These are phyloP conservation scores for Suhomyces panamericanus DNA, from an alignment of 1,139 yeast genomes.

Conservation along the genomic window DNA sequence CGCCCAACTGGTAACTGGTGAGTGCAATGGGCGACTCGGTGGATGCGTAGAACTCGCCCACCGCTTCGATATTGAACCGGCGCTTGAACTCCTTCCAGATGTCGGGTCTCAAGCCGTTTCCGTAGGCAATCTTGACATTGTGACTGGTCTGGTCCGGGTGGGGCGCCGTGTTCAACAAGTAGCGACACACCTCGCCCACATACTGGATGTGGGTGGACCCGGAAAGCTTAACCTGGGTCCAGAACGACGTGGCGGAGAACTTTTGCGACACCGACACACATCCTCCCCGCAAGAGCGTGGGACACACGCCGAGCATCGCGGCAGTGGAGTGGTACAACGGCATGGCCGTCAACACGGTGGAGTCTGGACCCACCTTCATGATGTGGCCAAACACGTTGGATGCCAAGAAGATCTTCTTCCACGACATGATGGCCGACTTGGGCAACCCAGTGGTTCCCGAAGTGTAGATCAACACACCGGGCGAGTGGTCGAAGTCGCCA, in stretches of 20 bases:
- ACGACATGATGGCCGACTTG: conserved; percentile 90
- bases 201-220: conserved; percentile 84
- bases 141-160: conserved; percentile 72
- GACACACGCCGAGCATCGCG: conserved; percentile 79
- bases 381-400: conserved; percentile 68
- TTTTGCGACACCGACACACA: conserved; percentile 77
- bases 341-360: conserved; percentile 85
- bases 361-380: conserved; percentile 54
- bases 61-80: conserved; percentile 69
- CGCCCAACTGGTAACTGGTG: conserved; percentile 78
- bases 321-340: conserved; percentile 96
- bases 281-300: conserved; percentile 65
- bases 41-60: conserved; percentile 93
- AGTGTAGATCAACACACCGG: conserved; percentile 79
- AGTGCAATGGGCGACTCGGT: conserved; percentile 92
- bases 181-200: conserved; percentile 95
- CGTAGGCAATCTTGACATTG: conserved; percentile 71
- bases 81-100: conserved; percentile 82
- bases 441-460: conserved; percentile 97
- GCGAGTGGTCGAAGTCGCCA: conserved; percentile 54
- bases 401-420: conserved; percentile 81
- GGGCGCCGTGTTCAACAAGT: conserved; percentile 65
- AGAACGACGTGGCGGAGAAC: conserved; percentile 81
- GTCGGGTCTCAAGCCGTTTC: conserved; percentile 92
- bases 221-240: conserved; percentile 82